Evolutionary conservation across 2,329 filamentous ascomycete species (phyloP).

Genomic region (Polytolypa hystricis): DNA sequence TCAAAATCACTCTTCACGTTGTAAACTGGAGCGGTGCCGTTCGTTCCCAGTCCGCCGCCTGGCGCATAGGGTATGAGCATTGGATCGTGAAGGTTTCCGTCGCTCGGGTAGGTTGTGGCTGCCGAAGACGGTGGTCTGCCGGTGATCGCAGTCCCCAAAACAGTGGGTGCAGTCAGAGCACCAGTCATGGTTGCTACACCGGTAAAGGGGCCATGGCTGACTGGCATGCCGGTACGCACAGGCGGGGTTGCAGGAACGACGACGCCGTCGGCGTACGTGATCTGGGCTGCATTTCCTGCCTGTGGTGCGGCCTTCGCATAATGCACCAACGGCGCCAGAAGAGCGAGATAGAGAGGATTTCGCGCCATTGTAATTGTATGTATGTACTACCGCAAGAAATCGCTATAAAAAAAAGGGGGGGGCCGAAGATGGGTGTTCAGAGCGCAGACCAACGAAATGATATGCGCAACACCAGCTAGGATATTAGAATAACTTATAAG

Average conservation of each 20-base stretch:
- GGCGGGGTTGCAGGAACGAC: conserved; percentile 9
- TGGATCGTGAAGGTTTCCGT: conserved; percentile 56
- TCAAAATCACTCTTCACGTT: conserved; percentile 73
- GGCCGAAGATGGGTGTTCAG: background rate
- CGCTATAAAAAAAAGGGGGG: background rate
- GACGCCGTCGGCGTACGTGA: conserved; percentile 10
- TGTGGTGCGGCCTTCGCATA: background rate
- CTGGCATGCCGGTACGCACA: conserved; percentile 3
- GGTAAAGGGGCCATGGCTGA: conserved; percentile 52
- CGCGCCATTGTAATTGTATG: background rate
- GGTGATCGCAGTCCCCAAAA: conserved; percentile 46
- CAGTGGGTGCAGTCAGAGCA: conserved; percentile 43
- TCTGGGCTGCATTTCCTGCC: background rate
- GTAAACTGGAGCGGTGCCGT: conserved; percentile 65
- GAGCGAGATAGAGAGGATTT: background rate
- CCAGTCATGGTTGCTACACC: conserved; percentile 60
- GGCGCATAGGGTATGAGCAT: conserved; percentile 64
- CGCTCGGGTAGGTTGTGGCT: conserved; percentile 58
- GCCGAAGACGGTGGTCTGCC: conserved; percentile 47
- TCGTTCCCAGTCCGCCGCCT: conserved; percentile 62
- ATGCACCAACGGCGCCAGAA: background rate
- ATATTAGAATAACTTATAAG: too few relatives aligned
- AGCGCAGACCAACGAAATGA: too few relatives aligned
- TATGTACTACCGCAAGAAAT: too few relatives aligned
- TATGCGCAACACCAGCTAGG: too few relatives aligned